A percentile compares a stretch with the other conserved stretches of the same genome.
Conservation (phyloP, 225 moss, liverwort and hornwort species). For the Antitrichia curtipendula region DNA sequence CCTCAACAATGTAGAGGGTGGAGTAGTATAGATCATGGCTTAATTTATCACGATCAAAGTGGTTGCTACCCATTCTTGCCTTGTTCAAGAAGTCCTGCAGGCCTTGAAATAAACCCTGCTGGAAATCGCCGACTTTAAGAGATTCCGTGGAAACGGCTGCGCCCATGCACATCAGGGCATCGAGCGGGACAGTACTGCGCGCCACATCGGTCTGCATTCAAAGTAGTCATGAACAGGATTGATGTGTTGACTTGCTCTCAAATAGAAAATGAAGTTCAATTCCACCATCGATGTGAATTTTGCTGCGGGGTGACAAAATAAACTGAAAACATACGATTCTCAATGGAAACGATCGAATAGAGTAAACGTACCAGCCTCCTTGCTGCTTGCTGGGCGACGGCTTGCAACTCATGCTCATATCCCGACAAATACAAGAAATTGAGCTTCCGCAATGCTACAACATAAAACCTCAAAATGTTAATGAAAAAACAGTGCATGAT, state of each 20-base stretch:
- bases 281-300: neutral
- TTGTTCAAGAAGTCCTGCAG: constrained; percentile 80
- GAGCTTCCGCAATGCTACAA: constrained; percentile 59
- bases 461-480: neutral
- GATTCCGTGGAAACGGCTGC: constrained; percentile 41
- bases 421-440: constrained; percentile 59
- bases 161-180: constrained; percentile 46
- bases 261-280: neutral
- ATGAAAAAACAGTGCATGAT: neutral
- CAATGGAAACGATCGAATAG: neutral
- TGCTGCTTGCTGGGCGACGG: constrained; percentile 42
- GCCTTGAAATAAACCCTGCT: constrained; percentile 60
- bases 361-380: constrained; percentile 47
- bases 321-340: neutral
- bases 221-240: neutral
- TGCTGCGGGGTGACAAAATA: neutral
- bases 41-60: constrained; percentile 73
- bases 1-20: constrained; percentile 54
- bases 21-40: constrained; percentile 75
- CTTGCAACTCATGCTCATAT: constrained; percentile 74
- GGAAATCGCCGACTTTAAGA: constrained; percentile 50
- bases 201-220: constrained; percentile 49
- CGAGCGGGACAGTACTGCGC: constrained; percentile 60
- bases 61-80: constrained; percentile 75
- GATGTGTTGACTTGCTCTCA: neutral